phyloP scores from a whole-genome alignment of 1,139 yeast genomes.

The Wickerhamomyces sp. region DNA sequence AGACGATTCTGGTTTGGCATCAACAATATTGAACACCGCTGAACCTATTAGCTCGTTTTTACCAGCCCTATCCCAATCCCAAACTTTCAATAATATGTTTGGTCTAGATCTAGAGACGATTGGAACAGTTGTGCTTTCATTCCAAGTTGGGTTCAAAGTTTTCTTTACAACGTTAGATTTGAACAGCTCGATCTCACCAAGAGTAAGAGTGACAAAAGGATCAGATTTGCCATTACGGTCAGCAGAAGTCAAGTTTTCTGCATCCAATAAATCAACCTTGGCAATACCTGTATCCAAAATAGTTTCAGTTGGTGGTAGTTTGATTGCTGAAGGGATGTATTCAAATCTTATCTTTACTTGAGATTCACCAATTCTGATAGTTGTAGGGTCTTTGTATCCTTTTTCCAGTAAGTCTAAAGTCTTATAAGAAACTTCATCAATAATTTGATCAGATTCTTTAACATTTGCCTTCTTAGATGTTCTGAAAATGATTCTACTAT shows the following conservation, averaged over 20 bases:
- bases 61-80: slow-evolving; percentile 78
- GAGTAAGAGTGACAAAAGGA: slow-evolving; percentile 50
- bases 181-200: slow-evolving; percentile 52
- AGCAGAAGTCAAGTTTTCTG: slow-evolving; percentile 47
- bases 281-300: slow-evolving; percentile 64
- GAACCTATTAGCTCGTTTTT: slow-evolving; percentile 57
- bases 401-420: slow-evolving; percentile 51
- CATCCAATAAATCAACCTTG: slow-evolving; percentile 52
- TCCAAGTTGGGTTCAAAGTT: slow-evolving; percentile 67
- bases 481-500: slow-evolving; percentile 55
- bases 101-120: slow-evolving; percentile 60
- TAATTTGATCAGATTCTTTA: slow-evolving; percentile 41
- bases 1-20: slow-evolving; percentile 40
- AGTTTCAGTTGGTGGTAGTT: slow-evolving; percentile 54
- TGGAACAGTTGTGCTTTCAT: slow-evolving; percentile 55
- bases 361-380: slow-evolving; percentile 42
- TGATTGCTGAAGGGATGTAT: slow-evolving; percentile 53
- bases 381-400: slow-evolving; percentile 43
- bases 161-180: slow-evolving; percentile 61
- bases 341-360: slow-evolving; percentile 47
- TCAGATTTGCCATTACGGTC: slow-evolving; percentile 76
- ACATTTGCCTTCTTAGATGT: slow-evolving; percentile 48
- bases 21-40: slow-evolving; percentile 44
- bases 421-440: slow-evolving; percentile 43
- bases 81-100: slow-evolving; percentile 43